Evolutionary conservation across 805 yeast species (phyloP).

Genomic region (Blastobotrys terrestris): DNA sequence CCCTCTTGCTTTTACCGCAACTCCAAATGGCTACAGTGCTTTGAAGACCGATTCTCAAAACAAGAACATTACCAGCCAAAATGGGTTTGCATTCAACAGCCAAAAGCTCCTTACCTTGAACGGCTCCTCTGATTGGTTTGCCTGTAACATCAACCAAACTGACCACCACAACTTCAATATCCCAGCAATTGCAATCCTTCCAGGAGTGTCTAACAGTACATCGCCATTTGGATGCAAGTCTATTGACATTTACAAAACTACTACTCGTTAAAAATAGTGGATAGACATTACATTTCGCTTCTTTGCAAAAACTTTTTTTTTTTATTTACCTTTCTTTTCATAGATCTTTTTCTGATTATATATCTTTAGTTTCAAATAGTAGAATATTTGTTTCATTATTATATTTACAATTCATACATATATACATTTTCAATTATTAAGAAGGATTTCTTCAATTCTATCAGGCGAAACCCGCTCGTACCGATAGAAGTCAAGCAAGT

Average conservation of each 20-base stretch:
- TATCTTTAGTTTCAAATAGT: too few relatives aligned
- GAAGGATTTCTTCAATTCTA: conserved; percentile 31
- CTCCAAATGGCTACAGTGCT: background rate
- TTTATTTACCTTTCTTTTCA: background rate
- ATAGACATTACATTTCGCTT: too few relatives aligned
- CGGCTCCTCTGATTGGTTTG: background rate
- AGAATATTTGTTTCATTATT: background rate
- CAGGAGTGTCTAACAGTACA: background rate
- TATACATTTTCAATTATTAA: background rate
- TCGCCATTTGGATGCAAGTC: background rate
- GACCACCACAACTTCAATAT: background rate
- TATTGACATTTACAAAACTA: background rate
- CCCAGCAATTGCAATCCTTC: background rate
- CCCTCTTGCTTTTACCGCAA: background rate
- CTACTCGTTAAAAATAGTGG: too few relatives aligned
- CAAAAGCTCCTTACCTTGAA: background rate
- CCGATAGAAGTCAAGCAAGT: conserved; percentile 69
- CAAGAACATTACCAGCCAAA: background rate
- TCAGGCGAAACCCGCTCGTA: conserved; percentile 63
- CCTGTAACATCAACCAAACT: background rate
- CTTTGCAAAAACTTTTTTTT: background rate
- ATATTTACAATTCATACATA: background rate
- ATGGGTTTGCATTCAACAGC: background rate
- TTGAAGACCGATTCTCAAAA: background rate
- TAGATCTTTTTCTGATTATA: too few relatives aligned